Conservation (phyloP, 129 eudicot species). For the Tagetes patula region DNA sequence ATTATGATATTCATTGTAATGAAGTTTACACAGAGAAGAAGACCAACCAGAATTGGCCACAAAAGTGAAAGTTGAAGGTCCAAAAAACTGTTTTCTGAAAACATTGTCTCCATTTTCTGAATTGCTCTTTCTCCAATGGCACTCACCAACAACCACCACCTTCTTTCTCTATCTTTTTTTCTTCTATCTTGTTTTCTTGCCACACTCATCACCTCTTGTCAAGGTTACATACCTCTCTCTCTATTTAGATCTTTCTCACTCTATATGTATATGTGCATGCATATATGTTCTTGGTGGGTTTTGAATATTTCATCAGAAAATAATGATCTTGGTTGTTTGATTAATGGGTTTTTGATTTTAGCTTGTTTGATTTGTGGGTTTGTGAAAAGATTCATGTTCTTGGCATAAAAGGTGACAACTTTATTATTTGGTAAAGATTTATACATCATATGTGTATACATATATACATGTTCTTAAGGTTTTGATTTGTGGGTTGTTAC, state of each 20-base stretch:
- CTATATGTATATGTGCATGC: background rate
- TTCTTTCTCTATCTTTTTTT: constrained; percentile 25
- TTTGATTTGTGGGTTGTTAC: constrained; percentile 15
- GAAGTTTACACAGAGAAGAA: constrained; percentile 46
- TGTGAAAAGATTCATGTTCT: constrained; percentile 16
- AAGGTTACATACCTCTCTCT: constrained; percentile 46
- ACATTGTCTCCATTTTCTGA: constrained; percentile 27
- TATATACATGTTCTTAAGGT: constrained; percentile 20
- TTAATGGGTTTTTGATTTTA: background rate
- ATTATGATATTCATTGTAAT: constrained; percentile 8
- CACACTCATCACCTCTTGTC: constrained; percentile 41
- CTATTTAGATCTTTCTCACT: constrained; percentile 13
- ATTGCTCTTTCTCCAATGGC: constrained; percentile 50
- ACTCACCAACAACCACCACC: constrained; percentile 18
- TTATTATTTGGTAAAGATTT: background rate
- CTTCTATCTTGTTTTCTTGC: constrained; percentile 38
- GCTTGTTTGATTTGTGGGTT: constrained; percentile 13
- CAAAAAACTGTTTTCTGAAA: constrained; percentile 14
- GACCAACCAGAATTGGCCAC: constrained; percentile 68
- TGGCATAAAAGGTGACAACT: constrained; percentile 22
- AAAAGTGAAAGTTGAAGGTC: constrained; percentile 24
- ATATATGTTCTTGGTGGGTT: constrained; percentile 19
- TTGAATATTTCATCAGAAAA: constrained; percentile 5
- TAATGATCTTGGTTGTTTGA: constrained; percentile 6
- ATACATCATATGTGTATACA: too few relatives aligned